Conservation (phyloP, 2,329 filamentous ascomycete genomes). For the Aspergillus sp. region DNA sequence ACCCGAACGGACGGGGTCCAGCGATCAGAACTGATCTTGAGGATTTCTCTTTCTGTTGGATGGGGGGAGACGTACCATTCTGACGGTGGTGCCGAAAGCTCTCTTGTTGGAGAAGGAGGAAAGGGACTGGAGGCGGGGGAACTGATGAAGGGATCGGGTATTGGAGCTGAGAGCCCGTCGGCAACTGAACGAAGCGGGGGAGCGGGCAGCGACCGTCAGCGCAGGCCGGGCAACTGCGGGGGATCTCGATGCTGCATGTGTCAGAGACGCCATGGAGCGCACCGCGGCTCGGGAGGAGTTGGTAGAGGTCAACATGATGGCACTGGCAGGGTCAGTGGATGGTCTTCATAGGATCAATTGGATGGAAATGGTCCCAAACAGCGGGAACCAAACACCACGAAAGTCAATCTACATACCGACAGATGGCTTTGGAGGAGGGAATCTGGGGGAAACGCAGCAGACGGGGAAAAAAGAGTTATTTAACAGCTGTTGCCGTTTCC, state of each 20-base stretch:
- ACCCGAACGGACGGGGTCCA: too few relatives aligned
- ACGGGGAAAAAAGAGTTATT: conserved; percentile 6
- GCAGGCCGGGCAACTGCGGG: conserved; percentile 33
- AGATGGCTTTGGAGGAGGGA: background rate
- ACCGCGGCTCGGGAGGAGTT: conserved; percentile 36
- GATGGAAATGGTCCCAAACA: background rate
- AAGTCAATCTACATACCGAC: too few relatives aligned
- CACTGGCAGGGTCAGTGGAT: conserved; percentile 1
- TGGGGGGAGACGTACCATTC: conserved; percentile 30
- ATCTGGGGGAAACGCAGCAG: conserved; percentile 1
- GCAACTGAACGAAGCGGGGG: conserved; percentile 26
- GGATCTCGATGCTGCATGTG: conserved; percentile 31
- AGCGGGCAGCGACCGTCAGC: conserved; percentile 27
- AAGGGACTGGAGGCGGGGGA: conserved; percentile 37
- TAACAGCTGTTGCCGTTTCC: conserved; percentile 12
- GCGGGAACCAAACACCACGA: too few relatives aligned
- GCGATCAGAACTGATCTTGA: background rate
- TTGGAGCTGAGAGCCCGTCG: conserved; percentile 31
- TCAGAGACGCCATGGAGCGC: conserved; percentile 36
- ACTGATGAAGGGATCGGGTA: conserved; percentile 29
- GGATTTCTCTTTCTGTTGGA: background rate
- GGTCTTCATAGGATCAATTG: background rate
- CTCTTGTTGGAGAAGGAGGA: conserved; percentile 31
- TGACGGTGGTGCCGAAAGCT: conserved; percentile 38
- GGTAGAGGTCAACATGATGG: conserved; percentile 33